These are phyloP conservation scores for Cladosporium sphaerospermum DNA, from an alignment of 2,329 filamentous ascomycete genomes.

Conservation along the genomic window DNA sequence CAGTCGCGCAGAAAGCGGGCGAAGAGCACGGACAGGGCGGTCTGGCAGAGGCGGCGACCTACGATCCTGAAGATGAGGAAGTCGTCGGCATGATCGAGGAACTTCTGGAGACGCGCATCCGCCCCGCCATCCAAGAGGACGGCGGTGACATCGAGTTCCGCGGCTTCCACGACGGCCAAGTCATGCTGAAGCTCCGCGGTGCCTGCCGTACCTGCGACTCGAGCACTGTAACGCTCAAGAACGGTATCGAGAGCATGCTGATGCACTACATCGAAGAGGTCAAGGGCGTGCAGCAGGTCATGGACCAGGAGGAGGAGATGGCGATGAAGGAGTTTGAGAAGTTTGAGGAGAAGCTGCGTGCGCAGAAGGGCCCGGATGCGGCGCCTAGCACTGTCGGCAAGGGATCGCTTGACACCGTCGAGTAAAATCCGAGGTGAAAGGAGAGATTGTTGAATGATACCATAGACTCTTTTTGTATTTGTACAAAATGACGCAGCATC, in stretches of 20 bases:
- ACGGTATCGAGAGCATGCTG: slow-evolving; percentile 96
- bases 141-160: slow-evolving; percentile 95
- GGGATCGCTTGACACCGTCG: slow-evolving; percentile 46
- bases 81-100: slow-evolving; percentile 99
- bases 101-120: slow-evolving; percentile 86
- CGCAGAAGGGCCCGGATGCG: slow-evolving; percentile 51
- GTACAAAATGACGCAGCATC: no score
- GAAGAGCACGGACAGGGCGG: slow-evolving; percentile 43
- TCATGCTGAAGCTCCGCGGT: slow-evolving; percentile 66
- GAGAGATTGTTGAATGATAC: background rate
- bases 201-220: slow-evolving; percentile 95
- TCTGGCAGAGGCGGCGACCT: slow-evolving; percentile 58
- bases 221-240: slow-evolving; percentile 93
- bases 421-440: background rate
- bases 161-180: slow-evolving; percentile 73
- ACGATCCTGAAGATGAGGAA: slow-evolving; percentile 86
- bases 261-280: slow-evolving; percentile 91
- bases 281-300: slow-evolving; percentile 80
- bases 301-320: slow-evolving; percentile 89
- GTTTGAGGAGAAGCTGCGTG: slow-evolving; percentile 78
- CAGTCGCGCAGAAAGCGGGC: slow-evolving; percentile 53
- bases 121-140: slow-evolving; percentile 94
- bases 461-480: background rate
- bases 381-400: slow-evolving; percentile 45
- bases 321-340: slow-evolving; percentile 82